These are phyloP conservation scores for Tetradesmus obliquus DNA, from an alignment of 139 green algal species.

Conservation along the genomic window DNA sequence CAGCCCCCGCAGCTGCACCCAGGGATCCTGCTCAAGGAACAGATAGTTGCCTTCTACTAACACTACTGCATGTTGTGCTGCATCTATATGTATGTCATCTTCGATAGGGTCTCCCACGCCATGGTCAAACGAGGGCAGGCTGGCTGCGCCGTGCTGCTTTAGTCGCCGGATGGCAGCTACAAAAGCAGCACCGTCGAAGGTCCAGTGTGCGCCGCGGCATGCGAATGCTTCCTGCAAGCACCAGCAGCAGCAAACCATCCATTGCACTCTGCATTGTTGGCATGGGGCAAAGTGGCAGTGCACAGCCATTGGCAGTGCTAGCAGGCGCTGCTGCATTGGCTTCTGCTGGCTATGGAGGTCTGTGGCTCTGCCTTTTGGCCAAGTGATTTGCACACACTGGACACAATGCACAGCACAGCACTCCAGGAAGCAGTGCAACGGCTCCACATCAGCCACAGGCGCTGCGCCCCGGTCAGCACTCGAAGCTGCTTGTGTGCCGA, in stretches of 20 bases:
- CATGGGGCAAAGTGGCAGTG: no score
- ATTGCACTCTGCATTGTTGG: background rate
- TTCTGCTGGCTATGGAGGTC: background rate
- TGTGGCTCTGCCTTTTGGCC: no score
- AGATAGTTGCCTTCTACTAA: conserved; percentile 92
- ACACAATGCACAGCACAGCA: background rate
- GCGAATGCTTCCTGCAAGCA: conserved; percentile 64
- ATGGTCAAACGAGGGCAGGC: conserved; percentile 91
- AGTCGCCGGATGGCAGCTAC: conserved; percentile 62
- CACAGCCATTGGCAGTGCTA: background rate
- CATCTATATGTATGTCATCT: conserved; percentile 48
- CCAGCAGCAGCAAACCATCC: background rate
- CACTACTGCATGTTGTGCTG: conserved; percentile 39
- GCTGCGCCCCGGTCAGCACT: no score
- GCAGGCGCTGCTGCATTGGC: background rate
- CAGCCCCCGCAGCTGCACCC: conserved; percentile 58
- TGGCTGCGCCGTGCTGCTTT: conserved; percentile 44
- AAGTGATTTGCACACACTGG: no score
- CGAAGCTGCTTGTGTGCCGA: no score
- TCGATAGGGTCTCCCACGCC: conserved; percentile 63
- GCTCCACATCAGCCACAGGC: no score
- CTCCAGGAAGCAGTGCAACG: no score
- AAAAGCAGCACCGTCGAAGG: conserved; percentile 85
- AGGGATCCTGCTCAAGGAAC: conserved; percentile 75
- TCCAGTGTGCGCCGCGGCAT: conserved; percentile 83